A percentile compares a stretch with the other conserved stretches of the same genome.
Conservation (phyloP, 2,329 filamentous ascomycete genomes). For the Acrocalymma vagum region DNA sequence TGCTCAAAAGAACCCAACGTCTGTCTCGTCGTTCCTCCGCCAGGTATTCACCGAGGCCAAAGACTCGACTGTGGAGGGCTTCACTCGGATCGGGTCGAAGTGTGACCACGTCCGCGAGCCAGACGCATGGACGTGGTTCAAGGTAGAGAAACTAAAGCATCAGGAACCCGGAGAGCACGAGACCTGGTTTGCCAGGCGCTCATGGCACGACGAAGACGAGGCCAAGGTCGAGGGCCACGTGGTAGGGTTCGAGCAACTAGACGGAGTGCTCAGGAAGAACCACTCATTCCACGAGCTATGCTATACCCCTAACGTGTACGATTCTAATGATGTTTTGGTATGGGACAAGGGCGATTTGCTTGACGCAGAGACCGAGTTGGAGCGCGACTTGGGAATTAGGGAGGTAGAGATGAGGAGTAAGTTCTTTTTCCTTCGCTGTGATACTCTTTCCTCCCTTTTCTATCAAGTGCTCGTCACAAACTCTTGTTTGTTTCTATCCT, state of each 20-base stretch:
- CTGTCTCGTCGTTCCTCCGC: too few species aligned
- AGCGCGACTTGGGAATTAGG: constrained; percentile 21
- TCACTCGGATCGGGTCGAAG: constrained; percentile 10
- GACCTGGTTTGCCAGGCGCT: constrained; percentile 69
- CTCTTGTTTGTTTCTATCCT: background rate
- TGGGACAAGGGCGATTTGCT: constrained; percentile 50
- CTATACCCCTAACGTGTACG: constrained; percentile 67
- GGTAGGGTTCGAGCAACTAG: constrained; percentile 72
- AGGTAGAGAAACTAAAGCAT: constrained; percentile 21
- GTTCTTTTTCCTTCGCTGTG: constrained; percentile 19
- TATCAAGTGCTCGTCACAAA: too few species aligned
- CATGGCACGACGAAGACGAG: constrained; percentile 58
- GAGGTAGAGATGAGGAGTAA: constrained; percentile 49
- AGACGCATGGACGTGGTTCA: too few species aligned
- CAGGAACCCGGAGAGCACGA: constrained; percentile 49
- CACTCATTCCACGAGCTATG: constrained; percentile 66
- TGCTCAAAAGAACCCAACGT: too few species aligned
- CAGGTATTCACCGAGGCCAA: constrained; percentile 4
- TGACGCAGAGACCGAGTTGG: constrained; percentile 29
- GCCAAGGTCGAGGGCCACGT: constrained; percentile 55
- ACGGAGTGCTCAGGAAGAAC: constrained; percentile 64
- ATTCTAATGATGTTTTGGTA: constrained; percentile 52
- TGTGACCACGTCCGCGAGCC: too few species aligned
- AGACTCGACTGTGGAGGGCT: background rate
- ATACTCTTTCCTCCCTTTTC: background rate